Evolutionary conservation across 305 asterid genomes (phyloP), one percentile per base, ranked within the genome.

Genomic region (Coffea humblotiana): DNA sequence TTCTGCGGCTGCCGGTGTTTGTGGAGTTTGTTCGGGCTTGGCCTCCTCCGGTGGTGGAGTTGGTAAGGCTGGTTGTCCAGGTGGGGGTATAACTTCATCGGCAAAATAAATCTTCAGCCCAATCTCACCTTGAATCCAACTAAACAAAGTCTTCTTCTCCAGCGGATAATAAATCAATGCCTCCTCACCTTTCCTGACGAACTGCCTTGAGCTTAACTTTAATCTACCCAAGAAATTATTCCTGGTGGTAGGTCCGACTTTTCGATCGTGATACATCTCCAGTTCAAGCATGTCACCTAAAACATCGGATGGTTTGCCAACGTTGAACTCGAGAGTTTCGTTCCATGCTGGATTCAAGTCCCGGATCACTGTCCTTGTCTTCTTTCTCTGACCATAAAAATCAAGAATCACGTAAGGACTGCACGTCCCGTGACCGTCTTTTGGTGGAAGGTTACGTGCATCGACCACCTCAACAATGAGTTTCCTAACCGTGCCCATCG

Each of bases 161-260:
- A 94, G 82, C 23, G 97, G 92, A 51, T 94, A 92, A 40, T 89
- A 91, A 19, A 94, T 92, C 84, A 94, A 77, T 0, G 97, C 97
- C 83, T 94, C 98, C 79, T 94, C 97, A 3, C 98, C 97, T 86
- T 87, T 91, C 90, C 87, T 92, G 67, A 92, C 98, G 49, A 94
- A 92, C 87, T 94, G 98, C 5, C 78, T 8, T 21, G 98, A 86
- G 49, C 80, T 86, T 81, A 92, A 86, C 85, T 85, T 83, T 47
- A 92, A 83, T 61, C 93, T 76, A 48, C 97, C 97, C 0, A 92
- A 90, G 56, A 90, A 92, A 40, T 94, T 89, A 78, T 90, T 89
- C 84, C 97, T 79, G 35, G 93, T 92, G 3, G 98, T 94, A 21
- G 97, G 98, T 1, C 97, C 96, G 5, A 91, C 56, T 63, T 75